Percentiles rank a stretch among this genome's conserved stretches.
Conservation (phyloP, 1,284 basidiomycete genomes). For the Malassezia globosa region DNA sequence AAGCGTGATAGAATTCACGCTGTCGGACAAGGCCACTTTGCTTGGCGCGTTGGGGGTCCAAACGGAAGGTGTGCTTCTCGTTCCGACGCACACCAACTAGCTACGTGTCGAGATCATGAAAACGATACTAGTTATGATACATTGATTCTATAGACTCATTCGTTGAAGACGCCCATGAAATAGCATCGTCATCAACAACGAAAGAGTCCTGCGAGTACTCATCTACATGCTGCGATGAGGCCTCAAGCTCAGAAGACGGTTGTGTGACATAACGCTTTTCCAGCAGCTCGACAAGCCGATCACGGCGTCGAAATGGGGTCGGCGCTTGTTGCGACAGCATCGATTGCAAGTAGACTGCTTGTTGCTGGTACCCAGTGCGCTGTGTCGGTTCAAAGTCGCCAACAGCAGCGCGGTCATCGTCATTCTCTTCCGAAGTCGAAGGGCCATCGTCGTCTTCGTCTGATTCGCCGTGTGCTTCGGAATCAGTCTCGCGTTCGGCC, state of each 20-base stretch:
- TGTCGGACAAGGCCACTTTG: slow-evolving; percentile 17
- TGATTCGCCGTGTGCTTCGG: slow-evolving; percentile 52
- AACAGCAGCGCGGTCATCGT: slow-evolving; percentile 55
- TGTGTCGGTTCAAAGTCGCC: slow-evolving; percentile 59
- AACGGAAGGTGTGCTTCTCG: slow-evolving; percentile 18
- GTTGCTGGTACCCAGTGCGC: slow-evolving; percentile 53
- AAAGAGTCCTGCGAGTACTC: slow-evolving; percentile 38
- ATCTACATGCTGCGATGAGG: slow-evolving; percentile 17
- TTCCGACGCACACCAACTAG: background rate
- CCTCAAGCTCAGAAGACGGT: slow-evolving; percentile 21
- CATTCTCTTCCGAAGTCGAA: slow-evolving; percentile 53
- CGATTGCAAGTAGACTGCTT: slow-evolving; percentile 37
- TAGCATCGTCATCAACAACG: slow-evolving; percentile 32
- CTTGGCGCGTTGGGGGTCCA: slow-evolving; percentile 13
- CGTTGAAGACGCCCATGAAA: slow-evolving; percentile 10
- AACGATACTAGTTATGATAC: background rate
- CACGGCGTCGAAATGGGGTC: slow-evolving; percentile 26
- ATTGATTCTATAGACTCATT: background rate
- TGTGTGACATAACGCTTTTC: slow-evolving; percentile 7
- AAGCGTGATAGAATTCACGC: slow-evolving; percentile 23
- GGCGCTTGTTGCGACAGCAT: slow-evolving; percentile 32
- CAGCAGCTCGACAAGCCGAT: slow-evolving; percentile 23
- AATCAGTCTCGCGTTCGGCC: slow-evolving; percentile 67
- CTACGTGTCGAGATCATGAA: background rate
- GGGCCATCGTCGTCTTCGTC: slow-evolving; percentile 52